Evolutionary conservation across 2,329 filamentous ascomycete genomes (phyloP).

Genomic region (Penicillium sp.): DNA sequence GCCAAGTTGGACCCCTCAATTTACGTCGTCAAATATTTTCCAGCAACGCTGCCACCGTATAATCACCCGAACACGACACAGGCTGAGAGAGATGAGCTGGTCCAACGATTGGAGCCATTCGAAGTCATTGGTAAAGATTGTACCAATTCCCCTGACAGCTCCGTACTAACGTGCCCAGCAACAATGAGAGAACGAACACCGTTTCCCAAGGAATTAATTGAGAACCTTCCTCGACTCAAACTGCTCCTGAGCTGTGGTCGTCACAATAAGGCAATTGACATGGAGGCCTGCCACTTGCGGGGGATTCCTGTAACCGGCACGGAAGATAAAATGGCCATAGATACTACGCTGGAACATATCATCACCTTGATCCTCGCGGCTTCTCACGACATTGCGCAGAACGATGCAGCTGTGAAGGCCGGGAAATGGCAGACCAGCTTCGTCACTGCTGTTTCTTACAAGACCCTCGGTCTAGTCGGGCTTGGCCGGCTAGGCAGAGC

Average conservation of each 20-base stretch:
- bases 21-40: neutral
- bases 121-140: neutral
- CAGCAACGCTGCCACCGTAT: neutral
- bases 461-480: slow-evolving; percentile 2
- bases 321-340: slow-evolving; percentile 1
- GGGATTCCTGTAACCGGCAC: slow-evolving; percentile 1
- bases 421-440: slow-evolving; percentile 4
- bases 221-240: slow-evolving; percentile 1
- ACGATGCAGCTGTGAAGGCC: slow-evolving; percentile 4
- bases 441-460: slow-evolving; percentile 1
- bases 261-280: slow-evolving; percentile 1
- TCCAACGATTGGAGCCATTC: neutral
- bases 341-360: neutral
- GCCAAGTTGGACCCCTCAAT: slow-evolving; percentile 1
- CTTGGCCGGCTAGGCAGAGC: slow-evolving; percentile 1
- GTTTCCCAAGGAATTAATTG: neutral
- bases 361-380: neutral
- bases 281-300: neutral
- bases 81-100: neutral
- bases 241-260: slow-evolving; percentile 1
- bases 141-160: neutral
- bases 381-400: neutral
- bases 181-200: slow-evolving; percentile 2
- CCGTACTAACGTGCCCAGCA: neutral
- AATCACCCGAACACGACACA: neutral